Base-by-base conservation (phyloP, 139 green algal genomes). In the Pleodorina starrii region DNA sequence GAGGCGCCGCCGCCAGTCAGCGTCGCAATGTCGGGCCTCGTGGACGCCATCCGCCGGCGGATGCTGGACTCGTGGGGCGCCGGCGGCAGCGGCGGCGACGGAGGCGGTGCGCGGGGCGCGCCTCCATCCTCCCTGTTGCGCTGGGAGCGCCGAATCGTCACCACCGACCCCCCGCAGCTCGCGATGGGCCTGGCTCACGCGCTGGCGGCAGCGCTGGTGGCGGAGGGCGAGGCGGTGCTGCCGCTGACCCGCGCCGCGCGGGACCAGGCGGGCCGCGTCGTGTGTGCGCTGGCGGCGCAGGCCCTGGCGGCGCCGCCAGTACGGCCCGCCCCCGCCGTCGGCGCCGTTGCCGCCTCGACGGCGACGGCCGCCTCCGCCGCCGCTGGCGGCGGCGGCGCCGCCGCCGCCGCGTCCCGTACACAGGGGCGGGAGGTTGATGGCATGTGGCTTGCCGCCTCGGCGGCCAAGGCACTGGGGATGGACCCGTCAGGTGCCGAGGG, bases 251-350 rank as follows among this genome's bases (percentile, higher is more conserved):
- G 29, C 10, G 27, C 21, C 7, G 81, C 44, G 2, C 42, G 43
- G 43, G 29, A 48, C 23, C 60, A 46, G n/a, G 81, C 81, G 35
- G 63, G 43, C 25, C 1, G 43, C 43, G 43, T 66, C n/a, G 63
- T 60, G 12, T 63, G 42, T 29, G 81, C 42, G 32, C 81, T 87
- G 81, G 63, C 43, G 81, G n/a, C 29, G 29, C 42, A 48, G n/a
- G 81, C 81, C 17, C 59, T 87, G 43, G 43, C 63, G 60, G 81
- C 81, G 60, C 81, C 81, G 44, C 81, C 81, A 21, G 81, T 87
- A 16, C 81, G 81, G 6, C 40, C 80, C 21, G 75, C 46, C 35
- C 48, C 50, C 1, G n/a, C 36, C 11, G 40, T 7, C 38, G 38
- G 21, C 2, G 57, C 35, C 25, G 78, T 21, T 25, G 6, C 78